Conservation (phyloP, 768 basidiomycete species). For the Holtermanniella nyarrowii region DNA sequence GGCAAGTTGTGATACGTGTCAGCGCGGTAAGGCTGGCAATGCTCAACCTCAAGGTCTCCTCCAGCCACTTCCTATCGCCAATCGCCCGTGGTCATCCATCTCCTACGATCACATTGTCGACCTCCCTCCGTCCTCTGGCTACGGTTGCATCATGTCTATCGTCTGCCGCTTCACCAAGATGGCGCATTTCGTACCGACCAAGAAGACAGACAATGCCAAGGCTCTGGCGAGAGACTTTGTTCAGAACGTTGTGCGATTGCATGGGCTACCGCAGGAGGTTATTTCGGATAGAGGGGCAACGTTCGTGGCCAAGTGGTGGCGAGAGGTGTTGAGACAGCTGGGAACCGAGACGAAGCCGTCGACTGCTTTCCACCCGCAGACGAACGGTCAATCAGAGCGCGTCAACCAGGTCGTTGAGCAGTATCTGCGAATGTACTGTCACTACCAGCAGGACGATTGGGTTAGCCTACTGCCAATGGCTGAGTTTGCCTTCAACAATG, state of each 20-base stretch:
- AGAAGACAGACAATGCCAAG: constrained; percentile 11
- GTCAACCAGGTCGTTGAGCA: constrained; percentile 44
- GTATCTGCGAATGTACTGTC: constrained; percentile 41
- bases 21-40: constrained; percentile 34
- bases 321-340: constrained; percentile 32
- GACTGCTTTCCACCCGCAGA: constrained; percentile 47
- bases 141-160: constrained; percentile 41
- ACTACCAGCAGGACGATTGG: constrained; percentile 42
- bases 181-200: constrained; percentile 44
- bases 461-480: constrained; percentile 34
- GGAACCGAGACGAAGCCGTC: constrained; percentile 40
- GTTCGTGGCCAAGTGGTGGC: constrained; percentile 38
- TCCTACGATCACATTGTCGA: constrained; percentile 32
- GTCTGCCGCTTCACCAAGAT: constrained; percentile 42
- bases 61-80: constrained; percentile 21
- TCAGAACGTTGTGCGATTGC: constrained; percentile 9
- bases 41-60: constrained; percentile 42
- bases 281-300: constrained; percentile 29
- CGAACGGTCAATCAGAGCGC: constrained; percentile 44
- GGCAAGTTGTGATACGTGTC: constrained; percentile 41
- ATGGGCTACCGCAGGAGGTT: constrained; percentile 28
- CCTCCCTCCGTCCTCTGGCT: constrained; percentile 25
- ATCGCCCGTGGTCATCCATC: constrained; percentile 36
- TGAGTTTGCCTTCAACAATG: constrained; percentile 41
- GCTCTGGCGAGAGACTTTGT: constrained; percentile 22